A percentile compares a stretch with the other conserved stretches of the same genome.
Conservation (phyloP, 305 asterid species). For the Fraxinus floribunda region DNA sequence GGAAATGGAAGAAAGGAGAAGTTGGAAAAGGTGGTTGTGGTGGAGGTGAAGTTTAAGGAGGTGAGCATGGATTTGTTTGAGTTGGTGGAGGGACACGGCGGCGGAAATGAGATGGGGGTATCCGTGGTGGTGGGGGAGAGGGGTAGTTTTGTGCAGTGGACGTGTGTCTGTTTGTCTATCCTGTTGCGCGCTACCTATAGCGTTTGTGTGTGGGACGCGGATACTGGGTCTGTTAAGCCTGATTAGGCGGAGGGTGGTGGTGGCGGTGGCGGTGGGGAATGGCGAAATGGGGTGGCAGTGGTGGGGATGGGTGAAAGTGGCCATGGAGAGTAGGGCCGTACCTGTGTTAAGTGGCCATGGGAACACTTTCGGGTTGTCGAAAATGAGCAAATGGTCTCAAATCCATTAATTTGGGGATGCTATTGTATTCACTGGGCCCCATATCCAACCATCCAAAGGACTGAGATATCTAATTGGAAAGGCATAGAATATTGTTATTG, state of each 20-base stretch:
- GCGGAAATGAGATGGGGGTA: constrained; percentile 46
- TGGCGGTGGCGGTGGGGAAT: constrained; percentile 20
- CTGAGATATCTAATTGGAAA: not conserved
- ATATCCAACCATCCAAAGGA: not conserved
- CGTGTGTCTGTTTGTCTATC: not conserved
- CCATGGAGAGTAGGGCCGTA: constrained; percentile 24
- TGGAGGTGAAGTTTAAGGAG: constrained; percentile 43
- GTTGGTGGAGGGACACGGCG: constrained; percentile 51
- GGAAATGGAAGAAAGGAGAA: constrained; percentile 53
- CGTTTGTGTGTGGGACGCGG: not conserved
- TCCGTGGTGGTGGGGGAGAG: constrained; percentile 24
- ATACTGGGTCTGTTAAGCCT: not conserved
- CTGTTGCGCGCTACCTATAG: not conserved
- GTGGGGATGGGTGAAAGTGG: constrained; percentile 33
- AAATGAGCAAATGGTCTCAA: not conserved
- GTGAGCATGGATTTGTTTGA: constrained; percentile 66
- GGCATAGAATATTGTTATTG: not conserved
- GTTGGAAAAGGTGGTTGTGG: constrained; percentile 41
- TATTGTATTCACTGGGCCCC: not conserved
- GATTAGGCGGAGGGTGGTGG: constrained; percentile 20
- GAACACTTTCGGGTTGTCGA: not conserved
- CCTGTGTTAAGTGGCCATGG: not conserved
- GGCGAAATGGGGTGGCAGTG: constrained; percentile 22
- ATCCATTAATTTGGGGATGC: not conserved
- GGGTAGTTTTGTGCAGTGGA: not conserved